These are phyloP conservation scores for Aspergillus tamarii DNA, from an alignment of 2,329 filamentous ascomycete species.

Conservation along the genomic window DNA sequence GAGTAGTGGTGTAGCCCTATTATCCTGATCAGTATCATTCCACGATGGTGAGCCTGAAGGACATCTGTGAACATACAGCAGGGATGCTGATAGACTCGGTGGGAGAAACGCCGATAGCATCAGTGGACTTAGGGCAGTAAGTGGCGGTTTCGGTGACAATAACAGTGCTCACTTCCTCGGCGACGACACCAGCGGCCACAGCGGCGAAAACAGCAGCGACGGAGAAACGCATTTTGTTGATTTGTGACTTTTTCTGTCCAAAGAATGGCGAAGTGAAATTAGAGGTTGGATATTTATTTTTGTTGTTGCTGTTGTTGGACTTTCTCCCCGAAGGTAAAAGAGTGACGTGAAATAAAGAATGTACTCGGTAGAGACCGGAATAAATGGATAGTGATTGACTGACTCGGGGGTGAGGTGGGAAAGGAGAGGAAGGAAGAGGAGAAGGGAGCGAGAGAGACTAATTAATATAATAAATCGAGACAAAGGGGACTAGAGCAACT, in stretches of 20 bases:
- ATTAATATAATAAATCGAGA: conserved; percentile 12
- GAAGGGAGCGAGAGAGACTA: conserved; percentile 12
- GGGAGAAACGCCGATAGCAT: conserved; percentile 59
- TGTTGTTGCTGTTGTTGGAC: conserved; percentile 1
- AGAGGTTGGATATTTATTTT: conserved; percentile 16
- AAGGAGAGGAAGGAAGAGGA: conserved; percentile 21
- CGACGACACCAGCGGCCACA: conserved; percentile 44
- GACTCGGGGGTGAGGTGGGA: conserved; percentile 16
- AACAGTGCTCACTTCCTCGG: conserved; percentile 58
- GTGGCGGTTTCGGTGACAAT: conserved; percentile 69
- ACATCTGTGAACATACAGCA: conserved; percentile 48
- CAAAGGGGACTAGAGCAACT: conserved; percentile 8
- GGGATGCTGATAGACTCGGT: conserved; percentile 71
- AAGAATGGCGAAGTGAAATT: conserved; percentile 25
- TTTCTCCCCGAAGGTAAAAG: conserved; percentile 15
- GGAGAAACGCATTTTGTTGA: conserved; percentile 56
- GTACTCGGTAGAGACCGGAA: conserved; percentile 42
- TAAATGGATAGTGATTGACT: conserved; percentile 45
- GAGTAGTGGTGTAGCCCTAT: conserved; percentile 60
- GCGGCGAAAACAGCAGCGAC: conserved; percentile 42
- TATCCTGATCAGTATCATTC: background rate
- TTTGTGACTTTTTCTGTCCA: conserved; percentile 15
- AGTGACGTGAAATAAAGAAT: conserved; percentile 37
- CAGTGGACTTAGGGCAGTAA: conserved; percentile 71
- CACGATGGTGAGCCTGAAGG: background rate